These are phyloP conservation scores for Mucor circinelloides DNA, from an alignment of 371 early-diverging fungal genomes.

Conservation along the genomic window DNA sequence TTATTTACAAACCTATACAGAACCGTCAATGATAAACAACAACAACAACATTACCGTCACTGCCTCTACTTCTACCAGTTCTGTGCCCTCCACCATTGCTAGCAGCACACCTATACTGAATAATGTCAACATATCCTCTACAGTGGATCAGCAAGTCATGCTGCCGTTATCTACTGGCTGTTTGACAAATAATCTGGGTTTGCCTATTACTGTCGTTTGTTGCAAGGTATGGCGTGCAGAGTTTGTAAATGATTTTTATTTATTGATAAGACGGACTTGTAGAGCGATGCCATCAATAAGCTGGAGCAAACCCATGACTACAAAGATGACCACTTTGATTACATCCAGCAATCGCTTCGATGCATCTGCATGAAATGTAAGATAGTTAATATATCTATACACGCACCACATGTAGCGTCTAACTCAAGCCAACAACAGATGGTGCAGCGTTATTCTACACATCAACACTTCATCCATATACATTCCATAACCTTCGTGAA, in stretches of 20 bases:
- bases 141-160: slow-evolving; percentile 43
- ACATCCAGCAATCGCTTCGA: slow-evolving; percentile 89
- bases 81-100: slow-evolving; percentile 14
- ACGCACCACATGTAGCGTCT: not conserved
- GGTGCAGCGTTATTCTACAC: slow-evolving; percentile 93
- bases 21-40: slow-evolving; percentile 24
- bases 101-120: not conserved
- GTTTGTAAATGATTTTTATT: not conserved
- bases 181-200: slow-evolving; percentile 78
- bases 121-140: not conserved
- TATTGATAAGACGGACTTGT: not conserved
- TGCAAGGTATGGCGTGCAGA: slow-evolving; percentile 65
- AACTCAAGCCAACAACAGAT: slow-evolving; percentile 49
- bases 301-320: slow-evolving; percentile 81
- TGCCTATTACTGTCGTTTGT: slow-evolving; percentile 87
- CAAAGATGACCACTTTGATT: slow-evolving; percentile 89
- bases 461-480: slow-evolving; percentile 78
- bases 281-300: slow-evolving; percentile 75
- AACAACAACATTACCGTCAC: slow-evolving; percentile 11
- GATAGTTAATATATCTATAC: too few relatives aligned
- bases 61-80: slow-evolving; percentile 27
- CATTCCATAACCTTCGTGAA: slow-evolving; percentile 75
- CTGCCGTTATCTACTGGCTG: slow-evolving; percentile 76
- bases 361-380: slow-evolving; percentile 89
- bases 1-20: slow-evolving; percentile 56